Base-by-base conservation (phyloP, 2,329 filamentous ascomycete species). In the Pochonia chlamydosporia region DNA sequence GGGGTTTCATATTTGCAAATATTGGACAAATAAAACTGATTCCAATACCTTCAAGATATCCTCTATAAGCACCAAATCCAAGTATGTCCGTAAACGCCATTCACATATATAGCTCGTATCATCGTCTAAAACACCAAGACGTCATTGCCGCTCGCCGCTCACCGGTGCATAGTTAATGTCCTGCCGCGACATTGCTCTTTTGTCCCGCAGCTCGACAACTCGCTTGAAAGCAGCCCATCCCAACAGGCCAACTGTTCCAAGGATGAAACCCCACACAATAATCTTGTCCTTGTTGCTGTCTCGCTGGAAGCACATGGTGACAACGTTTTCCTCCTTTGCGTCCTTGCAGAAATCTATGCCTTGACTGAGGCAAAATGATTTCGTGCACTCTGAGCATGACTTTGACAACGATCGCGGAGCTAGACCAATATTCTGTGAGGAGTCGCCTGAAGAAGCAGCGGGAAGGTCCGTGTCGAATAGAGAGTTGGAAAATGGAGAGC, bases 281-380 rank as follows among this genome's bases (percentile, higher is more conserved):
- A 84, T 73, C 64, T 77, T 75, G 64, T 85, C 81, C 66, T 85
- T 85, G 62, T 75, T 75, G 61, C 77, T 81, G 62, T 85, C 81
- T 53, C 81, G 75, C 70, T 84, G 79, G 65, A 85, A 85, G 61
- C 81, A 85, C 59, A 74, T 71, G 24, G 81, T 81, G 36, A 78
- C 66, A 18, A 84, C 77, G 57, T 84, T 79, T 58, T 75, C 78
- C 55, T 84, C 79, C 53, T 75, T 73, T 45, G 79, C 79, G 53
- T 75, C 72, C 57, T 79, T 76, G 70, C 81, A 85, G 58, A 85
- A 82, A 48, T 78, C 77, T 21, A 85, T 75, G 54, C 73, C 72
- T 52, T 81, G 74, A 40, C 67, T 65, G 8, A 84, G 73, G 63
- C 81, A 85, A 57, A 83, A 85, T 49, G 76, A 76, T 60, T 81